Conservation (phyloP, 257 asterid genomes). For the Mentha longifolia region DNA sequence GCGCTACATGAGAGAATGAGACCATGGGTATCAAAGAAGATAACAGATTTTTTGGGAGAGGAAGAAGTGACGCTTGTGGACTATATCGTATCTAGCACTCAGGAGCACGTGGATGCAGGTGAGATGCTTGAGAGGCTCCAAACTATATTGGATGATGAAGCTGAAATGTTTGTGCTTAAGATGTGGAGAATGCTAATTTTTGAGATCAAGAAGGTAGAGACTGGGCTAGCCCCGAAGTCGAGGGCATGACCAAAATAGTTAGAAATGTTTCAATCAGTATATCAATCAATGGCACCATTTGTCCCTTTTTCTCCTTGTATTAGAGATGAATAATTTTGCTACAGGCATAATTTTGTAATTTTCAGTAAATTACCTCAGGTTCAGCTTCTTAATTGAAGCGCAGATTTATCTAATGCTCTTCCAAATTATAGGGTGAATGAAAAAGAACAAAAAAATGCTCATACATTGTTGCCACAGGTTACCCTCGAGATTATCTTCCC, state of each 20-base stretch:
- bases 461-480: background rate
- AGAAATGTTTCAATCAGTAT: conserved; percentile 15
- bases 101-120: conserved; percentile 83
- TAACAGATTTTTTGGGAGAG: conserved; percentile 88
- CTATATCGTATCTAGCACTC: conserved; percentile 86
- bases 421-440: conserved; percentile 16
- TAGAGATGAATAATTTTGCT: conserved; percentile 35
- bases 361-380: conserved; percentile 29
- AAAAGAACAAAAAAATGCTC: background rate
- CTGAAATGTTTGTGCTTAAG: conserved; percentile 98
- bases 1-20: conserved; percentile 79
- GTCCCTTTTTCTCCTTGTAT: conserved; percentile 19
- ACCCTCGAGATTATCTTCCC: no score
- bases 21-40: conserved; percentile 97
- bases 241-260: conserved; percentile 49
- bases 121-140: conserved; percentile 98
- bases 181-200: conserved; percentile 99
- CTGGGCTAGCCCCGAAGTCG: conserved; percentile 64
- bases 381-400: conserved; percentile 19
- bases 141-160: conserved; percentile 92
- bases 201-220: conserved; percentile 95
- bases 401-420: conserved; percentile 37
- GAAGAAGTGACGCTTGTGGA: conserved; percentile 93
- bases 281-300: conserved; percentile 12
- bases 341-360: conserved; percentile 22